These are phyloP conservation scores for Ceratobasidium theobromae DNA, from an alignment of 1,284 basidiomycete genomes.

Conservation along the genomic window DNA sequence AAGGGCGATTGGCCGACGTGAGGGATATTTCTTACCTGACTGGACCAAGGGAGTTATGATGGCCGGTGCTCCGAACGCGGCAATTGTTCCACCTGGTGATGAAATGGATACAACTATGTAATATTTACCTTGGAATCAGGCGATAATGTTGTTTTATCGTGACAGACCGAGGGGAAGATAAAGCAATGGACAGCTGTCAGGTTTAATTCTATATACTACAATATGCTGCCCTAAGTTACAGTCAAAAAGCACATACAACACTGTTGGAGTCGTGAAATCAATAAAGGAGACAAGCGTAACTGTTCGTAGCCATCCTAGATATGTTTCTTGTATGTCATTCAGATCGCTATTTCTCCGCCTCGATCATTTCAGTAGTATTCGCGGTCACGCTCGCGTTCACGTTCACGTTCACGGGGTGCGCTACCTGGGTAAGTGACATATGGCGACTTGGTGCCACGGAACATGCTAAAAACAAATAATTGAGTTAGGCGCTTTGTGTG, in stretches of 20 bases:
- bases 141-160: background rate
- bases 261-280: background rate
- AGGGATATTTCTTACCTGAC: conserved; percentile 22
- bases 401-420: background rate
- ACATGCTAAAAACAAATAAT: conserved; percentile 12
- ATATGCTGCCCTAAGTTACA: conserved; percentile 28
- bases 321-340: conserved; percentile 3
- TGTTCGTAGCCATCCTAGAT: background rate
- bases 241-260: conserved; percentile 24
- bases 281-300: conserved; percentile 1
- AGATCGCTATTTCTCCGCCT: background rate
- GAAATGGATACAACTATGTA: background rate
- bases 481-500: background rate
- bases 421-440: conserved; percentile 24
- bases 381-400: too few relatives aligned
- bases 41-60: conserved; percentile 27
- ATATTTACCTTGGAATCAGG: background rate
- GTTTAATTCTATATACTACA: conserved; percentile 29
- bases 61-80: conserved; percentile 8
- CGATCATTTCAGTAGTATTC: conserved; percentile 21
- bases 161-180: background rate
- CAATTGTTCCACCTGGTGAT: conserved; percentile 6
- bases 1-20: conserved; percentile 1
- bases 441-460: conserved; percentile 25
- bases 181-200: background rate